Conservation (phyloP, 441 rosid species). For the Raphanus hybrid region DNA sequence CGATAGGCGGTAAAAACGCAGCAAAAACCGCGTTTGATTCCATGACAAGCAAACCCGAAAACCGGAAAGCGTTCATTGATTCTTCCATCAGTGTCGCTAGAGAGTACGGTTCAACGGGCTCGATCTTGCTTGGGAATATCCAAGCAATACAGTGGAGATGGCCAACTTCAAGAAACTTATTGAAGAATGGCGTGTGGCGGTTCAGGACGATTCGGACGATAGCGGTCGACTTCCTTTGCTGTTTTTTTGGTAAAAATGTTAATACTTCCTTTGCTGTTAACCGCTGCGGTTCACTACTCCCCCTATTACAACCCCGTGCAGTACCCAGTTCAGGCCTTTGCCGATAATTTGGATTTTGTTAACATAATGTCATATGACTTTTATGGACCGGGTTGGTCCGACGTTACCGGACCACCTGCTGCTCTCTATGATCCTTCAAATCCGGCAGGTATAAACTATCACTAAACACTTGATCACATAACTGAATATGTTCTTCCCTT, state of each 20-base stretch:
- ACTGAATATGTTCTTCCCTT: no score
- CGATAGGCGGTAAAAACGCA: background rate
- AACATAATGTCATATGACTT: background rate
- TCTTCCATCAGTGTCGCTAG: background rate
- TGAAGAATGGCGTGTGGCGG: background rate
- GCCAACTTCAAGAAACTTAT: background rate
- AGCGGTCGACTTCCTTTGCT: background rate
- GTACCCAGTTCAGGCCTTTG: background rate
- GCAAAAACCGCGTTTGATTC: background rate
- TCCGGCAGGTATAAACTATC: background rate
- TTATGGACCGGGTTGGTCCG: background rate
- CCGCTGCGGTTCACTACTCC: background rate
- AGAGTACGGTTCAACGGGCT: background rate
- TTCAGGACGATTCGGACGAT: background rate
- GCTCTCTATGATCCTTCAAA: background rate
- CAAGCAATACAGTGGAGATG: background rate
- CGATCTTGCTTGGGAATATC: slow-evolving; percentile 2
- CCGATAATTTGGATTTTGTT: background rate
- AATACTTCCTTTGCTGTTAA: no score
- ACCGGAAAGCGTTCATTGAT: background rate
- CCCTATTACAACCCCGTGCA: background rate
- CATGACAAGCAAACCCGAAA: background rate
- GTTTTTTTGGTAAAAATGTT: no score
- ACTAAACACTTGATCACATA: no score
- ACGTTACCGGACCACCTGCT: background rate